Evolutionary conservation across 2,329 filamentous ascomycete species (phyloP), one percentile per base, ranked within the genome.

Genomic region (Incumbomyces delicatus): DNA sequence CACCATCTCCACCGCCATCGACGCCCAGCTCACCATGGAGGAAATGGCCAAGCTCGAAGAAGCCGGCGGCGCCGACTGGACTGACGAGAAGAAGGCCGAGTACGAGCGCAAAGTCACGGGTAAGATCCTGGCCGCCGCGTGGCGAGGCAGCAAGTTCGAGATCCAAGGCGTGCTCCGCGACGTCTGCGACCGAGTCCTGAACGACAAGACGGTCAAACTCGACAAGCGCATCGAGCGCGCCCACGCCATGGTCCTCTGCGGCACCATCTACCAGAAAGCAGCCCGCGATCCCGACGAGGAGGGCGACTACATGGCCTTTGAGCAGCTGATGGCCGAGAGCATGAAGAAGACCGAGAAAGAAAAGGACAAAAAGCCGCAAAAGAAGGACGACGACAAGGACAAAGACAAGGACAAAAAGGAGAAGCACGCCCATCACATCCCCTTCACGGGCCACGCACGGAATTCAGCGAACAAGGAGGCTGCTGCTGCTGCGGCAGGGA

Each of bases 11-110:
- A 94, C 87, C 43, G 92, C 92, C 33, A 94, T 98, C 55, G 89
- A 95, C 62, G 92, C 92, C 20, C 92, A 98, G 71, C 84, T 95
- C 72, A 95, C 89, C 50, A 95, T 98, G 80, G 90, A 98, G 71
- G 90, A 95, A 66, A 96, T 98, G 92, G 89, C 88, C 46, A 88
- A 90, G 65, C 75, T 90, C 67, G 92, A 98, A 70, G 86, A 95
- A 72, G 82, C 83, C 60, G 92, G 90, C 44, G 92, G 92, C 41
- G 92, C 95, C 47, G 88, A 95, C 51, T 98, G 92, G 92, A 96
- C 92, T 1, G 92, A 98, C 53, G 92, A 96, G 79, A 89, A 85
- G 73, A 88, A 89, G 69, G 82, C 83, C 35, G 92, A 98, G 70
- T 95, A 94, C 60, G 92, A 96, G 74, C 83, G 90, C 61, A 81